A percentile compares a stretch with the other conserved stretches of the same genome.
These are phyloP conservation scores for Chrysanthemum makinoi DNA, from an alignment of 129 eudicot genomes.

Conservation along the genomic window DNA sequence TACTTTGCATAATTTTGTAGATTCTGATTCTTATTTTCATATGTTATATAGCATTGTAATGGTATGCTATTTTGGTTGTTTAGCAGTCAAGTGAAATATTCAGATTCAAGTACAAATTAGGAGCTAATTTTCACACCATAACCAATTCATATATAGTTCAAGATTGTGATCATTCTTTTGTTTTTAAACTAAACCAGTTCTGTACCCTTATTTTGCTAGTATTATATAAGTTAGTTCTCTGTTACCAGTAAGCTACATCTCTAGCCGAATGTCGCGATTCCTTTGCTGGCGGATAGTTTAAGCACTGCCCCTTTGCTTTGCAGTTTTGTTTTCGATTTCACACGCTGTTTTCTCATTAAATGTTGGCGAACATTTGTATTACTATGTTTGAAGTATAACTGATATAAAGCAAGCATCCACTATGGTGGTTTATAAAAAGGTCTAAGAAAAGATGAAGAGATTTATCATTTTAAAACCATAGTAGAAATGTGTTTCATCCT, in stretches of 20 bases:
- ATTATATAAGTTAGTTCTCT: no score
- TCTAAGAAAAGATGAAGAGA: no score
- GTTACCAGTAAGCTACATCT: neutral
- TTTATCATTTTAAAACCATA: no score
- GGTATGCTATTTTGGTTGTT: conserved; percentile 12
- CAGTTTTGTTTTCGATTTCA: no score
- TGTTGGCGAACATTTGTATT: no score
- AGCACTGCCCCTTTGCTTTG: no score
- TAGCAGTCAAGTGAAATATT: conserved; percentile 21
- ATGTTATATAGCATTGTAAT: conserved; percentile 16
- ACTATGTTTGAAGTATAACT: no score
- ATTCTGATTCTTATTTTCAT: conserved; percentile 4
- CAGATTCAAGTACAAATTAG: conserved; percentile 24
- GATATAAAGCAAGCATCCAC: no score
- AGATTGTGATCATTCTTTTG: neutral
- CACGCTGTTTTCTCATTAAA: no score
- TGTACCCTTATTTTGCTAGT: conserved; percentile 18
- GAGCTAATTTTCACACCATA: conserved; percentile 26
- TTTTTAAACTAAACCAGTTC: neutral
- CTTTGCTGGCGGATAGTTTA: no score
- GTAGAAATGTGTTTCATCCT: no score
- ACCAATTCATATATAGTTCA: neutral
- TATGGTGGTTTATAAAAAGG: no score
- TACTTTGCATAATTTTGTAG: neutral
- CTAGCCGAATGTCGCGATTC: neutral